A percentile compares a stretch with the other conserved stretches of the same genome.
phyloP scores from a whole-genome alignment of 179 eudicot genomes.

The Actinidia arguta region DNA sequence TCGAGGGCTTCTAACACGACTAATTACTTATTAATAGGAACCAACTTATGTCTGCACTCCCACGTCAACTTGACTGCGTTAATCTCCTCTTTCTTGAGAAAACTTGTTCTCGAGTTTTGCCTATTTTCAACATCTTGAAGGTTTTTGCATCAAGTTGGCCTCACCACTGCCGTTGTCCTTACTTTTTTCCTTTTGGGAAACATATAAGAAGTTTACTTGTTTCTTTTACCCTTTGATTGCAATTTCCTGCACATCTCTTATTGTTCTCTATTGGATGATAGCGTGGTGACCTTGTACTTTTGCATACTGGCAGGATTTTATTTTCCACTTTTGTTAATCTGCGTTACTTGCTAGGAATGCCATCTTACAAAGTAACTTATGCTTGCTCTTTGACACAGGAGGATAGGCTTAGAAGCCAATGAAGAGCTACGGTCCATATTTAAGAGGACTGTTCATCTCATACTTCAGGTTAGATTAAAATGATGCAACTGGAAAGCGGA shows the following conservation, averaged over 20 bases:
- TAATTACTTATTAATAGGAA: background rate
- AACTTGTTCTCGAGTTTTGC: background rate
- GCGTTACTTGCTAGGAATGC: background rate
- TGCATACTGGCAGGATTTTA: background rate
- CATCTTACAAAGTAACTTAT: background rate
- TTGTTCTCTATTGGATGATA: background rate
- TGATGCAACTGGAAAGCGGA: conserved; percentile 21
- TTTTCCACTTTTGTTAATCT: background rate
- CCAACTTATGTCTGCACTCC: background rate
- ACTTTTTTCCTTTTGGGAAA: too few species aligned
- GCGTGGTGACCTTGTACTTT: background rate
- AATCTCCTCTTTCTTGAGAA: background rate
- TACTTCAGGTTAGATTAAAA: conserved; percentile 74
- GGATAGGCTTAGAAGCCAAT: conserved; percentile 36
- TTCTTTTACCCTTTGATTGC: conserved; percentile 4
- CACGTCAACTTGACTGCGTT: background rate
- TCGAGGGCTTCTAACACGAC: background rate
- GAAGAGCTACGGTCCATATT: conserved; percentile 52
- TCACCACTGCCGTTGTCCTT: background rate
- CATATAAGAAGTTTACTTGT: background rate
- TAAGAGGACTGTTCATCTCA: conserved; percentile 87
- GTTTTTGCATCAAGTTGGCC: background rate
- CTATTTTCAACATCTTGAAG: background rate
- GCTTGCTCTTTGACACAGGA: conserved; percentile 21
- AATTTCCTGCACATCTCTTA: background rate